Percentiles rank a stretch among this genome's conserved stretches.
Evolutionary conservation across 2,329 filamentous ascomycete species (phyloP).

Genomic region (Paecilomyces formosus): DNA sequence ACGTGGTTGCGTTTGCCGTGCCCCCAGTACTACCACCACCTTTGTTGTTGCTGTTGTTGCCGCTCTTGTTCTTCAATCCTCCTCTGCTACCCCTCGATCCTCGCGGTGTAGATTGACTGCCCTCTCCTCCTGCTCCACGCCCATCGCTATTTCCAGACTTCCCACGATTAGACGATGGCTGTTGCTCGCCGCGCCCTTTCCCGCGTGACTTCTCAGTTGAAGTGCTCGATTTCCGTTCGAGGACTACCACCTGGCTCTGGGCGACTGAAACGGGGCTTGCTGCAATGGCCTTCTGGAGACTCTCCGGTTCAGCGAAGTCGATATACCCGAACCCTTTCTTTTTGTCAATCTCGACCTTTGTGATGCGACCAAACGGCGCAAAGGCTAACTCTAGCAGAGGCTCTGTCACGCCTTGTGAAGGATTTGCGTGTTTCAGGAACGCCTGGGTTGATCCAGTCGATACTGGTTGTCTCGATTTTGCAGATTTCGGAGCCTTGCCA

Average conservation of each 20-base stretch:
- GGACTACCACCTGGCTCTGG: conserved; percentile 76
- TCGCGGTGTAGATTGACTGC: background rate
- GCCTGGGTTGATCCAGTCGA: conserved; percentile 38
- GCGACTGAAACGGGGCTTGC: conserved; percentile 77
- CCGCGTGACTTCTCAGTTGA: conserved; percentile 23
- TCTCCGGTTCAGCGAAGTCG: conserved; percentile 69
- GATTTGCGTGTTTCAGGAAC: conserved; percentile 76
- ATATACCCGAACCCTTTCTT: conserved; percentile 93
- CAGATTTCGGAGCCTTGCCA: conserved; percentile 17
- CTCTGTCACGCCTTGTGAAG: conserved; percentile 87
- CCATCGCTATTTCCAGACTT: conserved; percentile 3
- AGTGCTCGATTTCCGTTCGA: conserved; percentile 50
- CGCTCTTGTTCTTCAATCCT: background rate
- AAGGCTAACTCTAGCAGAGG: conserved; percentile 67
- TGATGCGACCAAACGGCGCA: conserved; percentile 64
- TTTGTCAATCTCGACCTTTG: conserved; percentile 83
- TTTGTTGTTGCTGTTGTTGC: background rate
- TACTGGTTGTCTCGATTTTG: conserved; percentile 19
- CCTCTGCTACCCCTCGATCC: background rate
- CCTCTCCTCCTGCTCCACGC: conserved; percentile 5
- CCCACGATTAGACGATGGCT: conserved; percentile 1
- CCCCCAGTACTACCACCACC: background rate
- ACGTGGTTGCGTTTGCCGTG: background rate
- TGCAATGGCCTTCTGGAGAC: conserved; percentile 68
- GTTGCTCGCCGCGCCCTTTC: conserved; percentile 19